Conservation (phyloP, 768 basidiomycete genomes). For the Mycena crocata region DNA sequence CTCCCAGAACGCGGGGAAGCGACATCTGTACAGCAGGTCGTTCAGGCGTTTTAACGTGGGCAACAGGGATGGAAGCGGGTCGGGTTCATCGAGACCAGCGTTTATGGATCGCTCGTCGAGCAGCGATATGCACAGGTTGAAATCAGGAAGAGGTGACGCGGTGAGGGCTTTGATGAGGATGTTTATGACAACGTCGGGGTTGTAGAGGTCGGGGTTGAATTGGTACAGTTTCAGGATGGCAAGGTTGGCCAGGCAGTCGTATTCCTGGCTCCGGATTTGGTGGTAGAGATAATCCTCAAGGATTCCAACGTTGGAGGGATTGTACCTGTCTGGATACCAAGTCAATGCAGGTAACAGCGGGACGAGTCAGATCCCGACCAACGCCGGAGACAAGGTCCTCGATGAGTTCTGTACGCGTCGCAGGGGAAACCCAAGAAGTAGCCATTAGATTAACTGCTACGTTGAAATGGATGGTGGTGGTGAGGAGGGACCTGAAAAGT, state of each 20-base stretch:
- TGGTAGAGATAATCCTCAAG: constrained; percentile 97
- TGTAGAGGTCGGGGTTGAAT: constrained; percentile 94
- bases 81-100: constrained; percentile 77
- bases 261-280: constrained; percentile 91
- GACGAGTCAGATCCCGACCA: constrained; percentile 60
- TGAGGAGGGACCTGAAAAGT: not conserved
- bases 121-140: constrained; percentile 94
- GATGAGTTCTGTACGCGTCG: constrained; percentile 86
- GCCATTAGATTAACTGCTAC: no score
- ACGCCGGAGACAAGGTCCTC: constrained; percentile 93
- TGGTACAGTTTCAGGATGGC: constrained; percentile 66
- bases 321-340: constrained; percentile 84
- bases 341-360: not conserved
- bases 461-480: not conserved
- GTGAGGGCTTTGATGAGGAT: constrained; percentile 94
- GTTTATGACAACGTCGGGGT: constrained; percentile 93
- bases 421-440: constrained; percentile 77
- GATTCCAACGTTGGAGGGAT: constrained; percentile 92
- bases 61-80: constrained; percentile 80
- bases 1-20: constrained; percentile 90
- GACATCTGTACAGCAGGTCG: constrained; percentile 82
- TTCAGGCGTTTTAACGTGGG: constrained; percentile 76
- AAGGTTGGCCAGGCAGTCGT: constrained; percentile 96
- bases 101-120: constrained; percentile 77
- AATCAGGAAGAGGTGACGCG: constrained; percentile 89